Base-by-base conservation (phyloP, 2,329 filamentous ascomycete species). In the Botrytis sinoallii region DNA sequence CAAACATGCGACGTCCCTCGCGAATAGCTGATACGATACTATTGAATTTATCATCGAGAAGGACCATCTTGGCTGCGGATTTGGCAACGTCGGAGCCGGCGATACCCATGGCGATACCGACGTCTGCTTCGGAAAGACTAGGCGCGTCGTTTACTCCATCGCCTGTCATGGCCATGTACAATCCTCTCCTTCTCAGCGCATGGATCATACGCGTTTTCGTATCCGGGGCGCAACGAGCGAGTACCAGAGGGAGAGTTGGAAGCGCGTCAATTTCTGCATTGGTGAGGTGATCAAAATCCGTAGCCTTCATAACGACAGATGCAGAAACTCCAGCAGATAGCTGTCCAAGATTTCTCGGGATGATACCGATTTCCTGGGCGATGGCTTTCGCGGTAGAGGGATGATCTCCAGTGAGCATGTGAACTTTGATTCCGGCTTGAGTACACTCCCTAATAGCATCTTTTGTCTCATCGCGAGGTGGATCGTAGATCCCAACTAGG, bases 131-230 rank as follows among this genome's bases (percentile, higher is more conserved):
- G 76, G 86, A 86, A 46, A 88, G 81, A 44, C 84, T 86, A 9
- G 87, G 87, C 22, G 85, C 85, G 77, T 88, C 86, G 75, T 88
- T 88, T 52, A 88, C 86, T 67, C 87, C 87, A 75, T 88, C 87
- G 76, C 87, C 87, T 72, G 86, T 88, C 86, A 88, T 88, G 55
- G 85, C 87, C 86, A 90, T 87, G 46, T 88, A 87, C 60, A 88
- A 84, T 8, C 87, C 85, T 14, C 88, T 84, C 0, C 85, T 82
- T 79, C 93, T 92, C 75, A 94, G 90, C 80, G 93, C 91, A 44
- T 88, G 88, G n/a, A 95, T 92, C 75, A 94, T 94, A 48, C 91
- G 89, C 10, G 94, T 87, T 80, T 95, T 95, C 80, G 94, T 92
- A 79, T 94, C 92, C 0, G 92, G 92, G 0, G 92, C 94, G 0